Percentiles rank a stretch among this genome's conserved stretches.
These are phyloP conservation scores for Sarocladium kiliense DNA, from an alignment of 2,329 filamentous ascomycete genomes.

Conservation along the genomic window DNA sequence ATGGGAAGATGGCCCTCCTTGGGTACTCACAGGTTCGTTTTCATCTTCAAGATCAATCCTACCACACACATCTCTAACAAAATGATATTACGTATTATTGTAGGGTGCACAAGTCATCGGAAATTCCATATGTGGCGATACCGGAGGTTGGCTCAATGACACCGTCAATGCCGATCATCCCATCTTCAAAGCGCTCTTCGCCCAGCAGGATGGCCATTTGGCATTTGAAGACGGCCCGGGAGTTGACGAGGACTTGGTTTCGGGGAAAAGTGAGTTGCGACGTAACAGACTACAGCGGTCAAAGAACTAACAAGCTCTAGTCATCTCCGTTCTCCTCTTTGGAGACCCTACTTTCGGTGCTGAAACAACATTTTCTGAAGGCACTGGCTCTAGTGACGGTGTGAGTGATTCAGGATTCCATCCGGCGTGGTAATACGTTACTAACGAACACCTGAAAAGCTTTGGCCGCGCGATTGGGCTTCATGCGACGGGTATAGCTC, in stretches of 20 bases:
- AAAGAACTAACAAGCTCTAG: too few relatives aligned
- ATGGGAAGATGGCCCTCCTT: slow-evolving; percentile 33
- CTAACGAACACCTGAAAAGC: too few relatives aligned
- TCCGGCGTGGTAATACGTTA: too few relatives aligned
- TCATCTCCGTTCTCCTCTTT: slow-evolving; percentile 34
- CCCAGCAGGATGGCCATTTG: neutral
- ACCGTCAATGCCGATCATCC: neutral
- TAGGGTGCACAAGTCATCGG: slow-evolving; percentile 31
- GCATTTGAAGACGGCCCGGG: slow-evolving; percentile 20
- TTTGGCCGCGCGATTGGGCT: slow-evolving; percentile 26
- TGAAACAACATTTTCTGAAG: slow-evolving; percentile 28
- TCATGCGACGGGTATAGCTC: slow-evolving; percentile 25
- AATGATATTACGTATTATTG: too few relatives aligned
- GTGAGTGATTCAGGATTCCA: too few relatives aligned
- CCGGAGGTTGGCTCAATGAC: slow-evolving; percentile 14
- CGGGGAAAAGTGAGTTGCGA: slow-evolving; percentile 26
- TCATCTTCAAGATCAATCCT: too few relatives aligned
- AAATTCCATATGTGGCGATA: slow-evolving; percentile 33
- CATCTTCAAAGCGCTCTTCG: neutral
- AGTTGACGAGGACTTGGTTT: slow-evolving; percentile 21
- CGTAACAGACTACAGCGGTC: too few relatives aligned
- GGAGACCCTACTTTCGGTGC: slow-evolving; percentile 35
- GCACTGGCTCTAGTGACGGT: slow-evolving; percentile 30
- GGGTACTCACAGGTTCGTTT: slow-evolving; percentile 31
- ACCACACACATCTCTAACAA: too few relatives aligned